Conservation (phyloP, 1,284 basidiomycete genomes). For the Anthracocystis setariae region DNA sequence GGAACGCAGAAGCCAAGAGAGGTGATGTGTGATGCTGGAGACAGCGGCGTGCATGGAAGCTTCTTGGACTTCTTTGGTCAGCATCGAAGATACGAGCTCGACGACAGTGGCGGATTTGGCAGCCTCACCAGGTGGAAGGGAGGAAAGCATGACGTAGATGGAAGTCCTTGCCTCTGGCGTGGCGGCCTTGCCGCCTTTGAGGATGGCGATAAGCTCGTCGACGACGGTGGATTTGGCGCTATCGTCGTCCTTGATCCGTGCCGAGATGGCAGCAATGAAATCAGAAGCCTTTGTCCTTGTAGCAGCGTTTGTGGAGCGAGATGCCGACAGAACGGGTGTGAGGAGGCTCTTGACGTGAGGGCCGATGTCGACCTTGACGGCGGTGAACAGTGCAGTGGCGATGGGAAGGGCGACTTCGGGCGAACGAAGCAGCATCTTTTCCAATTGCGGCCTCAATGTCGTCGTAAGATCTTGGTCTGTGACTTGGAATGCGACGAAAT, state of each 20-base stretch:
- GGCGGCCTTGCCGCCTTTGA: constrained; percentile 52
- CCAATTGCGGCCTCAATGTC: constrained; percentile 58
- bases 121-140: constrained; percentile 24
- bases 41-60: constrained; percentile 51
- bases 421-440: constrained; percentile 65
- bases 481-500: constrained; percentile 52
- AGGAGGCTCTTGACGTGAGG: constrained; percentile 46
- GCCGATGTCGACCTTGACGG: constrained; percentile 38
- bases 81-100: constrained; percentile 39
- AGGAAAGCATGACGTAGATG: constrained; percentile 53
- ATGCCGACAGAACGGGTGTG: constrained; percentile 46
- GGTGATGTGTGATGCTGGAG: constrained; percentile 41
- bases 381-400: constrained; percentile 43
- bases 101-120: constrained; percentile 37
- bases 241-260: constrained; percentile 30
- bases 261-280: constrained; percentile 38
- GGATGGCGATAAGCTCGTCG: constrained; percentile 50
- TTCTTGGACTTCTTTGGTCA: constrained; percentile 61
- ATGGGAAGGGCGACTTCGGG: constrained; percentile 58
- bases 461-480: constrained; percentile 46
- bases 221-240: constrained; percentile 25
- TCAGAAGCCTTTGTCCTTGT: constrained; percentile 49
- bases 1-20: constrained; percentile 35
- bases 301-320: constrained; percentile 49
- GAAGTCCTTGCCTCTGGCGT: constrained; percentile 55